Conservation (phyloP, 176 grass and related monocot genomes). For the Zea luxurians region DNA sequence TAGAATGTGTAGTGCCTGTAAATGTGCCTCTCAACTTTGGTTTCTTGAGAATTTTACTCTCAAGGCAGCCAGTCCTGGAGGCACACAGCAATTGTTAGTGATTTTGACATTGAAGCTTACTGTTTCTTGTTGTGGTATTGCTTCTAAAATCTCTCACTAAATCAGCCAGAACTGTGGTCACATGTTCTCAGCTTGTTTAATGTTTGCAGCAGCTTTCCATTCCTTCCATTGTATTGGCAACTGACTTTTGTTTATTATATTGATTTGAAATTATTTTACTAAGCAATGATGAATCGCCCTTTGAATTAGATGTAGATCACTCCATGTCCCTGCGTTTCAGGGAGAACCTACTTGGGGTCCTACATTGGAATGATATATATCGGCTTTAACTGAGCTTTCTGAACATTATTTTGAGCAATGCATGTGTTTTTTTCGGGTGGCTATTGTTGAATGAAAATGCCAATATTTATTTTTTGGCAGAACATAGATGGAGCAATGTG, state of each 20-base stretch:
- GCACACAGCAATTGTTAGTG: slow-evolving; percentile 44
- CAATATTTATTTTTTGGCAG: neutral
- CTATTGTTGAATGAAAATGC: neutral
- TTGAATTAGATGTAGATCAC: slow-evolving; percentile 32
- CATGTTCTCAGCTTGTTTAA: neutral
- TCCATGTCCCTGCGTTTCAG: slow-evolving; percentile 39
- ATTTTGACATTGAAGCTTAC: slow-evolving; percentile 65
- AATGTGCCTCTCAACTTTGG: slow-evolving; percentile 66
- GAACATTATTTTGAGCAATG: neutral
- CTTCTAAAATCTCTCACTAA: slow-evolving; percentile 71
- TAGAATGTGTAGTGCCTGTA: neutral
- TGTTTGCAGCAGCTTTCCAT: neutral
- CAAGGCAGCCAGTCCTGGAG: slow-evolving; percentile 77
- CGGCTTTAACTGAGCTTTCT: slow-evolving; percentile 34
- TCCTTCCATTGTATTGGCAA: neutral
- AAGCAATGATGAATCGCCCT: slow-evolving; percentile 30
- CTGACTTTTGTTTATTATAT: neutral
- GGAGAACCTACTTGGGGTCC: slow-evolving; percentile 43
- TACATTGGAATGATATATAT: slow-evolving; percentile 35
- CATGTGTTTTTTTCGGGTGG: neutral
- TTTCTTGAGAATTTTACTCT: slow-evolving; percentile 65
- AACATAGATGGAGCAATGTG: neutral
- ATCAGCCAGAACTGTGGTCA: neutral
- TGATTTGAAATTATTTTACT: neutral
- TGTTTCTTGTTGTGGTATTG: slow-evolving; percentile 35